Percentiles rank a stretch among this genome's conserved stretches.
Evolutionary conservation across 805 yeast genomes (phyloP).

Genomic region (Ogataea paraovalis): DNA sequence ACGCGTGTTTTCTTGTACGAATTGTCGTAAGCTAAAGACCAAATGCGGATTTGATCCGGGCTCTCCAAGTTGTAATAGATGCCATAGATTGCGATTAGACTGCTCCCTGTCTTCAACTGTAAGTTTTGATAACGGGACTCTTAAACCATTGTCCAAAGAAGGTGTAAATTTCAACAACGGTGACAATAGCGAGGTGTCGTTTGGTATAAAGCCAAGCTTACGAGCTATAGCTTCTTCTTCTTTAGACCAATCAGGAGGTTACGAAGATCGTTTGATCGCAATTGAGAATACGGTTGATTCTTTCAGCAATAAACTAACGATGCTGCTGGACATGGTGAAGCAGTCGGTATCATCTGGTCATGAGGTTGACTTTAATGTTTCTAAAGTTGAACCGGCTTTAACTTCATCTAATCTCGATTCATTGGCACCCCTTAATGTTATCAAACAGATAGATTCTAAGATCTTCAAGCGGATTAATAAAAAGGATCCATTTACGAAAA

Average conservation of each 20-base stretch:
- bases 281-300: conserved; percentile 17
- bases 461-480: conserved; percentile 22
- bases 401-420: conserved; percentile 12
- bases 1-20: conserved; percentile 39
- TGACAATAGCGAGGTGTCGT: background rate
- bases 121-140: background rate
- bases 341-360: conserved; percentile 11
- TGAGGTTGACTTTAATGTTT: conserved; percentile 11
- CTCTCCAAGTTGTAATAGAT: conserved; percentile 47
- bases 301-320: conserved; percentile 13
- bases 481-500: conserved; percentile 30
- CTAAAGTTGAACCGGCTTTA: conserved; percentile 10
- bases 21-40: conserved; percentile 54
- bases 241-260: background rate
- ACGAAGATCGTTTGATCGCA: conserved; percentile 9
- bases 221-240: background rate
- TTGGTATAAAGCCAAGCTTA: background rate
- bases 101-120: conserved; percentile 40
- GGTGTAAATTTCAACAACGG: background rate
- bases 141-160: background rate
- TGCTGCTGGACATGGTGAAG: conserved; percentile 15
- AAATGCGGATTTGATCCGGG: conserved; percentile 49
- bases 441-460: conserved; percentile 27
- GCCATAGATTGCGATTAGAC: conserved; percentile 41
- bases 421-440: conserved; percentile 30